Evolutionary conservation across 1,284 basidiomycete genomes (phyloP).

Genomic region (Porogramme epimiltina): DNA sequence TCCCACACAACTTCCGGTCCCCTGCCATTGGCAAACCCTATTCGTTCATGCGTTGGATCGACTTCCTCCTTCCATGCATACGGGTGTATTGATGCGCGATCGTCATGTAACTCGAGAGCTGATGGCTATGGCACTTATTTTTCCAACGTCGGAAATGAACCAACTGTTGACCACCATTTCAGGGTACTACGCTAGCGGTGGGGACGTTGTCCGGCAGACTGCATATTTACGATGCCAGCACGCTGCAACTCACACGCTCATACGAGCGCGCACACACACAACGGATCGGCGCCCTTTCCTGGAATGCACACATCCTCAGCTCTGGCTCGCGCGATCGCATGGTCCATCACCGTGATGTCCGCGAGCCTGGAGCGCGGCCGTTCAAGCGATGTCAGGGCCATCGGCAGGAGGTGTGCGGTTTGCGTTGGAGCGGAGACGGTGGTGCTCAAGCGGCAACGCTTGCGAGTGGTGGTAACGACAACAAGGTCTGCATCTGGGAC

Average conservation of each 20-base stretch:
- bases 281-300: constrained; percentile 91
- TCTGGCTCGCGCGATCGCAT: constrained; percentile 92
- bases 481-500: constrained; percentile 98
- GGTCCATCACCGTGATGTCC: constrained; percentile 92
- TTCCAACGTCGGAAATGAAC: neutral
- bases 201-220: constrained; percentile 88
- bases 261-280: constrained; percentile 88
- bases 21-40: too few species aligned
- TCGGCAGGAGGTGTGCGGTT: constrained; percentile 94
- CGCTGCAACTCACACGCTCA: constrained; percentile 76
- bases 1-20: too few species aligned
- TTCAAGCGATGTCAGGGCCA: constrained; percentile 84
- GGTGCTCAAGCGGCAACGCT: constrained; percentile 47
- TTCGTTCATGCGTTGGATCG: too few species aligned
- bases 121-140: neutral
- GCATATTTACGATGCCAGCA: constrained; percentile 94
- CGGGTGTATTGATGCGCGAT: too few species aligned
- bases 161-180: constrained; percentile 6
- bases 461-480: constrained; percentile 97
- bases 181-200: constrained; percentile 89
- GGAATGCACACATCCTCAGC: constrained; percentile 88
- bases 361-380: constrained; percentile 69
- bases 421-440: constrained; percentile 85
- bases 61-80: too few species aligned
- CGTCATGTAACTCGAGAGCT: too few species aligned